phyloP scores from a whole-genome alignment of 192 early-diverging fungal genomes.

The Rhizophagus prolifer region DNA sequence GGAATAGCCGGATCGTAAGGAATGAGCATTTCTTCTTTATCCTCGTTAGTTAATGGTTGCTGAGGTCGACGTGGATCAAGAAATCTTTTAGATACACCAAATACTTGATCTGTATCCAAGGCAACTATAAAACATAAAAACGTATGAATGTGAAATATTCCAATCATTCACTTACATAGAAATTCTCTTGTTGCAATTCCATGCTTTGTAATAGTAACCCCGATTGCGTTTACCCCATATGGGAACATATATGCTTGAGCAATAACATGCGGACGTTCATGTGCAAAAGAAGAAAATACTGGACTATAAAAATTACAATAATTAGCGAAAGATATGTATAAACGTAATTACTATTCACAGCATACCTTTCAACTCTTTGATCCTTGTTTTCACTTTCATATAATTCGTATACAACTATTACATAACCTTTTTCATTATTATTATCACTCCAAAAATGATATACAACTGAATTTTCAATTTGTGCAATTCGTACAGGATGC shows the following conservation, averaged over 20 bases:
- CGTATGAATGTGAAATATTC: slow-evolving; percentile 6
- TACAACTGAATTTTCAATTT: slow-evolving; percentile 87
- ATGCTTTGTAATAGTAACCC: slow-evolving; percentile 77
- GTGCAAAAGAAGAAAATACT: slow-evolving; percentile 73
- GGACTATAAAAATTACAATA: slow-evolving; percentile 42
- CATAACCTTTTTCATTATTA: slow-evolving; percentile 62
- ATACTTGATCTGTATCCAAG: slow-evolving; percentile 51
- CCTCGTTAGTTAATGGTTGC: slow-evolving; percentile 63
- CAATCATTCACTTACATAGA: slow-evolving; percentile 46
- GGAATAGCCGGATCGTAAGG: slow-evolving; percentile 72
- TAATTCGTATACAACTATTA: slow-evolving; percentile 82
- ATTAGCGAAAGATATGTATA: not conserved
- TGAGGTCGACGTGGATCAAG: slow-evolving; percentile 84
- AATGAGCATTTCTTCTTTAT: slow-evolving; percentile 86
- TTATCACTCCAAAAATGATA: slow-evolving; percentile 89
- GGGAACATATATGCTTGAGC: slow-evolving; percentile 77
- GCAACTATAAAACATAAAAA: slow-evolving; percentile 48
- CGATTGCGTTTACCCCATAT: slow-evolving; percentile 72
- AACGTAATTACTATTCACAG: not conserved
- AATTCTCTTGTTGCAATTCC: slow-evolving; percentile 88
- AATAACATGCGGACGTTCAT: slow-evolving; percentile 68
- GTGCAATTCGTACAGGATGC: slow-evolving; percentile 64
- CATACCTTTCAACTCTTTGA: slow-evolving; percentile 65
- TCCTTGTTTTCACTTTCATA: slow-evolving; percentile 81
- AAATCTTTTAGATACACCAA: slow-evolving; percentile 68